phyloP scores from a whole-genome alignment of 2,329 filamentous ascomycete species.

The Bimuria novae-zelandiae region DNA sequence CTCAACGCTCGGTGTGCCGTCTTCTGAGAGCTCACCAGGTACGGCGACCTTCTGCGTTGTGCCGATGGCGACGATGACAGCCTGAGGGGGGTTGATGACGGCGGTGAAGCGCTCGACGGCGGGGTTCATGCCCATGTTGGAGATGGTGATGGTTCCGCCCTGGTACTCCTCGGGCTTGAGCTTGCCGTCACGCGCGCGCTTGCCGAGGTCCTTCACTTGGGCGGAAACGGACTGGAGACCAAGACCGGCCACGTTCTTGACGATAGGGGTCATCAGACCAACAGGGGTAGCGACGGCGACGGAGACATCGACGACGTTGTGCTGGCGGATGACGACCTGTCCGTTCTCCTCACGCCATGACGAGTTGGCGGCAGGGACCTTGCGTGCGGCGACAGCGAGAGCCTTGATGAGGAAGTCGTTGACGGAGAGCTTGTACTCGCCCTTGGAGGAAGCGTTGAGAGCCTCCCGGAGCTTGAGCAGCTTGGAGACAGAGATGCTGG shows the following conservation, averaged over 20 bases:
- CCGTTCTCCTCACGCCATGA: conserved; percentile 85
- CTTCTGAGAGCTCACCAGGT: conserved; percentile 76
- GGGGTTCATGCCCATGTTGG: conserved; percentile 99
- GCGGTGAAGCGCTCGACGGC: conserved; percentile 97
- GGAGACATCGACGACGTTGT: conserved; percentile 90
- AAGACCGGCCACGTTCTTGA: conserved; percentile 83
- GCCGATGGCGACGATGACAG: conserved; percentile 91
- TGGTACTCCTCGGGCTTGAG: conserved; percentile 99
- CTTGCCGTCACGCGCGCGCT: conserved; percentile 95
- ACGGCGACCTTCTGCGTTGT: conserved; percentile 95
- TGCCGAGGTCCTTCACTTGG: conserved; percentile 94
- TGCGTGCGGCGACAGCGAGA: conserved; percentile 82
- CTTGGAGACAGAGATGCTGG: conserved; percentile 89
- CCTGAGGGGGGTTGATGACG: conserved; percentile 98
- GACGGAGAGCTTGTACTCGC: conserved; percentile 99
- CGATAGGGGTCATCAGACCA: conserved; percentile 96
- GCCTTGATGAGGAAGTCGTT: conserved; percentile 99
- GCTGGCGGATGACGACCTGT: conserved; percentile 81
- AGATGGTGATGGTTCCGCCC: conserved; percentile 98
- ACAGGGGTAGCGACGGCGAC: conserved; percentile 92
- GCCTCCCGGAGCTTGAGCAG: conserved; percentile 94
- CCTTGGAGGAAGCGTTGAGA: conserved; percentile 84
- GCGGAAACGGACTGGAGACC: conserved; percentile 87
- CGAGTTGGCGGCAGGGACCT: conserved; percentile 94
- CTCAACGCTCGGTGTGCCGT: conserved; percentile 72